Conservation (phyloP, 2,329 filamentous ascomycete species). For the Sphaerulina populicola region DNA sequence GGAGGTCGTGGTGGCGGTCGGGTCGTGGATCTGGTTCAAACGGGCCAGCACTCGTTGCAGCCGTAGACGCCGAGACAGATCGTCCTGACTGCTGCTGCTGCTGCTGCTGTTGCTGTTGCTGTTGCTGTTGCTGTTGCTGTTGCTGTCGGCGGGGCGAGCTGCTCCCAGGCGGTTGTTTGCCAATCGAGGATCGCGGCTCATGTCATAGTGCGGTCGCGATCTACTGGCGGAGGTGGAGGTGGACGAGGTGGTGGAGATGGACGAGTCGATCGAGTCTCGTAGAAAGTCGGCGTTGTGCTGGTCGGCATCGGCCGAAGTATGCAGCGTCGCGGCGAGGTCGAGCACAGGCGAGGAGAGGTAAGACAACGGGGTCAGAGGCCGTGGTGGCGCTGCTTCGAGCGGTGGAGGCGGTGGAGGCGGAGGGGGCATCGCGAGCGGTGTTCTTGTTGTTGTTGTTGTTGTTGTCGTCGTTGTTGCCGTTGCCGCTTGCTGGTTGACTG, state of each 20-base stretch:
- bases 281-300: slow-evolving; percentile 47
- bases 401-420: slow-evolving; percentile 1
- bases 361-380: slow-evolving; percentile 28
- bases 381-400: slow-evolving; percentile 16
- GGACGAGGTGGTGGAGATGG: not conserved
- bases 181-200: slow-evolving; percentile 21
- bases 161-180: not conserved
- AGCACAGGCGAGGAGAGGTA: slow-evolving; percentile 46
- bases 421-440: not conserved
- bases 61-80: slow-evolving; percentile 36
- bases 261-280: slow-evolving; percentile 36
- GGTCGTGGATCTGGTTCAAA: slow-evolving; percentile 39
- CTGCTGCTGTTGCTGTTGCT: too few species aligned
- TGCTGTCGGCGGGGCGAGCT: not conserved
- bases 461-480: too few species aligned
- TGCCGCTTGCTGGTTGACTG: not conserved
- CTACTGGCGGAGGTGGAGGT: not conserved
- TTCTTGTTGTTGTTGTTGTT: not conserved
- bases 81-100: slow-evolving; percentile 21
- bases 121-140: too few species aligned
- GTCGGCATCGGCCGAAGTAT: slow-evolving; percentile 35
- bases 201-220: slow-evolving; percentile 16
- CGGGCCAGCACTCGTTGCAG: slow-evolving; percentile 41
- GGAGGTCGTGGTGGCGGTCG: slow-evolving; percentile 21
- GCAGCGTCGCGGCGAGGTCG: slow-evolving; percentile 45